These are phyloP conservation scores for Neoascochyta sp. DNA, from an alignment of 2,329 filamentous ascomycete genomes.

Conservation along the genomic window DNA sequence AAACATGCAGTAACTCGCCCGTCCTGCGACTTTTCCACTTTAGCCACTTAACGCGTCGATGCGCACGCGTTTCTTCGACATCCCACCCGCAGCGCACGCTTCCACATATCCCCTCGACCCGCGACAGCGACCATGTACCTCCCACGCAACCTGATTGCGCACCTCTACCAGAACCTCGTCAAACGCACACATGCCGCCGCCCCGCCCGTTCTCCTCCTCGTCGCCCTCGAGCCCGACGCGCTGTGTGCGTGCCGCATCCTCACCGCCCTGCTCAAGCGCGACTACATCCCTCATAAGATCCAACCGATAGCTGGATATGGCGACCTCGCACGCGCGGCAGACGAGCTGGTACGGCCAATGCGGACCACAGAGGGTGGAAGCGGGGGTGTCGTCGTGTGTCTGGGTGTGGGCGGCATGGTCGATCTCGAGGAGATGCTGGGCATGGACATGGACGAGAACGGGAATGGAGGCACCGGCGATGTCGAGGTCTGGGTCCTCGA, in stretches of 20 bases:
- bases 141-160: constrained; percentile 80
- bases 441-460: constrained; percentile 65
- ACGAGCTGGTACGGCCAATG: constrained; percentile 78
- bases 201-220: constrained; percentile 85
- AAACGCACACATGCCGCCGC: constrained; percentile 83
- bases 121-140: constrained; percentile 70
- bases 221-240: constrained; percentile 90
- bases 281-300: constrained; percentile 97
- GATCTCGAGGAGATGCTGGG: constrained; percentile 79
- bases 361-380: constrained; percentile 78
- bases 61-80: constrained; percentile 15
- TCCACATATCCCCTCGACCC: constrained; percentile 6
- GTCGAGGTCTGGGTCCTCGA: constrained; percentile 96
- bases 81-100: constrained; percentile 14
- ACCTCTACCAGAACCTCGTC: constrained; percentile 86
- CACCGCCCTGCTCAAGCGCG: constrained; percentile 87
- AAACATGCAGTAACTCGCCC: too few species aligned
- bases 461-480: constrained; percentile 63
- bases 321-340: constrained; percentile 76
- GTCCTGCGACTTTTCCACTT: too few species aligned
- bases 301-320: constrained; percentile 90
- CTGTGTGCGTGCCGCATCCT: constrained; percentile 94
- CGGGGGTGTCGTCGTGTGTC: constrained; percentile 84
- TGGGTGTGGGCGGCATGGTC: constrained; percentile 88
- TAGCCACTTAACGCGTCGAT: constrained; percentile 27